These are phyloP conservation scores for Glycine tomentella DNA, from an alignment of 306 rosid species.

Conservation along the genomic window DNA sequence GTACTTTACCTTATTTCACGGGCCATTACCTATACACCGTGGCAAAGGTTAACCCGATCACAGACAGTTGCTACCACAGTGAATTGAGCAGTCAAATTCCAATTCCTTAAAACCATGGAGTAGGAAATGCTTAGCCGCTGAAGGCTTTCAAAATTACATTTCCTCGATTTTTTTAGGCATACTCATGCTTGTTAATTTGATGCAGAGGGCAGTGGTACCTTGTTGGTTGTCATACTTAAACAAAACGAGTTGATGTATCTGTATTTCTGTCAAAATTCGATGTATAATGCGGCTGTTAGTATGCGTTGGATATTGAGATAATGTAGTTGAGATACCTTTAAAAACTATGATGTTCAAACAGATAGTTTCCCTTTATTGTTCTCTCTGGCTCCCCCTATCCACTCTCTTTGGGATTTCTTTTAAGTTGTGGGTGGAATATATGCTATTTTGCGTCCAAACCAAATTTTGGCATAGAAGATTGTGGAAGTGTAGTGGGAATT, in stretches of 20 bases:
- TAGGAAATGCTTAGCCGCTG: slow-evolving; percentile 26
- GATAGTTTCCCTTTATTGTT: background rate
- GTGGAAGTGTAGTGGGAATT: background rate
- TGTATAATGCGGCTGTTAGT: slow-evolving; percentile 40
- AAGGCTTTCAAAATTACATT: slow-evolving; percentile 32
- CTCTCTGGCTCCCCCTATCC: background rate
- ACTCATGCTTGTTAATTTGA: slow-evolving; percentile 40
- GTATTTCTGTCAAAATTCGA: slow-evolving; percentile 37
- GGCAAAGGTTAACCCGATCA: slow-evolving; percentile 49
- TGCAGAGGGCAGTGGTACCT: slow-evolving; percentile 34
- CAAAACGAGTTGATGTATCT: slow-evolving; percentile 39
- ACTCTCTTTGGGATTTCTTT: background rate
- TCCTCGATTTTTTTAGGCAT: slow-evolving; percentile 32
- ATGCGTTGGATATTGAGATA: slow-evolving; percentile 31
- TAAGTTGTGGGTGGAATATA: background rate
- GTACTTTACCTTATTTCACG: slow-evolving; percentile 72
- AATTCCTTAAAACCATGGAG: slow-evolving; percentile 22
- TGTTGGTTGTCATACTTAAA: slow-evolving; percentile 18
- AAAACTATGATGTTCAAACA: slow-evolving; percentile 14
- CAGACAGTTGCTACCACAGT: slow-evolving; percentile 50
- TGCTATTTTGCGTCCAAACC: background rate
- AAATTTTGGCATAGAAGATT: background rate
- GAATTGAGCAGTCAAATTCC: slow-evolving; percentile 54
- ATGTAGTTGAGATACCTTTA: slow-evolving; percentile 39
- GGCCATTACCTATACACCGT: slow-evolving; percentile 56